These are phyloP conservation scores for Maudiozyma barnettii DNA, from an alignment of 805 yeast genomes.

Conservation along the genomic window DNA sequence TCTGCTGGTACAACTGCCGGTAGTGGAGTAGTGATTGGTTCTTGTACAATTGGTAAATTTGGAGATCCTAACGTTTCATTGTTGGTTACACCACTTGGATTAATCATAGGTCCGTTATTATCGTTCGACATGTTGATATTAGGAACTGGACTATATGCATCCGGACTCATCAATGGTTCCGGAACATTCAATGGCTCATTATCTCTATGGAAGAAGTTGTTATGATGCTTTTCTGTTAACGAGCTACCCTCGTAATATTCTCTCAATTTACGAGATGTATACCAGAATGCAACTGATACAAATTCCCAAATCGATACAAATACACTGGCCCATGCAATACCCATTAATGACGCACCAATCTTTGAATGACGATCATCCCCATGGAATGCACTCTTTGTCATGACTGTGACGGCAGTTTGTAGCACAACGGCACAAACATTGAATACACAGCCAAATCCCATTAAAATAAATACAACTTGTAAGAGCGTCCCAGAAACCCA, in stretches of 20 bases:
- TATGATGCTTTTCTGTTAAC: constrained; percentile 1
- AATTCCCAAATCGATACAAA: constrained; percentile 27
- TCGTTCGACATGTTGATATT: neutral
- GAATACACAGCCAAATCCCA: constrained; percentile 43
- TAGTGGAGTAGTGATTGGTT: neutral
- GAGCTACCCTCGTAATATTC: neutral
- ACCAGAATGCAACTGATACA: constrained; percentile 1
- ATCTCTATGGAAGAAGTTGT: constrained; percentile 9
- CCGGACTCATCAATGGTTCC: constrained; percentile 6
- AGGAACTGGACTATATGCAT: constrained; percentile 6
- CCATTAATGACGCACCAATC: constrained; percentile 50
- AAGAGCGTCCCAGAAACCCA: constrained; percentile 48
- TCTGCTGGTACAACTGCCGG: constrained; percentile 2
- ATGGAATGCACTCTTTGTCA: constrained; percentile 63
- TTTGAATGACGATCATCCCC: constrained; percentile 36
- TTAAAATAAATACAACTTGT: constrained; percentile 44
- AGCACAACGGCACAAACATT: constrained; percentile 55
- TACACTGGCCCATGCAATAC: constrained; percentile 63
- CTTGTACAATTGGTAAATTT: neutral
- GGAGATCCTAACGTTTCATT: neutral
- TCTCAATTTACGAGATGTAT: neutral
- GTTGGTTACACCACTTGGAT: neutral
- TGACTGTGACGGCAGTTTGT: constrained; percentile 68
- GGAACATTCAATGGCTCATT: constrained; percentile 6
- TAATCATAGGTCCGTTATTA: neutral